Conservation (phyloP, 2,329 filamentous ascomycete species). For the Tolypocladium paradoxum region DNA sequence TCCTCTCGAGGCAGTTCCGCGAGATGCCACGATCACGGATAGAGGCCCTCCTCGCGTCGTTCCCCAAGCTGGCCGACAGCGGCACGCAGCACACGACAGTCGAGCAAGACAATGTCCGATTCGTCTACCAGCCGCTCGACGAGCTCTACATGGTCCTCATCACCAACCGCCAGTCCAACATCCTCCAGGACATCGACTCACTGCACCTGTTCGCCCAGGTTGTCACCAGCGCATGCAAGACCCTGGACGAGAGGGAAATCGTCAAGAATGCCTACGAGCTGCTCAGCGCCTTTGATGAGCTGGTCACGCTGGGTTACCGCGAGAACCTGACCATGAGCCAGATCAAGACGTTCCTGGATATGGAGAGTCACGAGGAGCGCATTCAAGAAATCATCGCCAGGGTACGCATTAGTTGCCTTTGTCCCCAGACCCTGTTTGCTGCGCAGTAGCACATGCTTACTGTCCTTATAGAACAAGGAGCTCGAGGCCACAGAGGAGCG, state of each 20-base stretch:
- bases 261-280: slow-evolving; percentile 90
- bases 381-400: slow-evolving; percentile 96
- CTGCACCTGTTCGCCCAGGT: slow-evolving; percentile 97
- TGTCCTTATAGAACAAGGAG: slow-evolving; percentile 72
- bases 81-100: slow-evolving; percentile 96
- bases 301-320: slow-evolving; percentile 89
- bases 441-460: slow-evolving; percentile 11
- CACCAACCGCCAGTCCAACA: slow-evolving; percentile 98
- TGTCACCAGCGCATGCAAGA: slow-evolving; percentile 92
- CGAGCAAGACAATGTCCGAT: slow-evolving; percentile 98
- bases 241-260: slow-evolving; percentile 90
- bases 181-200: slow-evolving; percentile 97
- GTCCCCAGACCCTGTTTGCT: background rate
- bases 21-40: slow-evolving; percentile 96
- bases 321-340: slow-evolving; percentile 94
- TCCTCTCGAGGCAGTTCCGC: slow-evolving; percentile 93
- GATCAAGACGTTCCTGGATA: slow-evolving; percentile 98
- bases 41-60: slow-evolving; percentile 90
- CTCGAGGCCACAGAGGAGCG: slow-evolving; percentile 95
- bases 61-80: slow-evolving; percentile 93
- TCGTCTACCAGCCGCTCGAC: slow-evolving; percentile 97
- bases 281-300: slow-evolving; percentile 91
- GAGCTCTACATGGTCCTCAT: slow-evolving; percentile 99
- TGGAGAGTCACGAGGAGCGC: slow-evolving; percentile 98
- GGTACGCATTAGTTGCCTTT: slow-evolving; percentile 34